These are phyloP conservation scores for Orbilia oligospora DNA, from an alignment of 2,329 filamentous ascomycete genomes.

Conservation along the genomic window DNA sequence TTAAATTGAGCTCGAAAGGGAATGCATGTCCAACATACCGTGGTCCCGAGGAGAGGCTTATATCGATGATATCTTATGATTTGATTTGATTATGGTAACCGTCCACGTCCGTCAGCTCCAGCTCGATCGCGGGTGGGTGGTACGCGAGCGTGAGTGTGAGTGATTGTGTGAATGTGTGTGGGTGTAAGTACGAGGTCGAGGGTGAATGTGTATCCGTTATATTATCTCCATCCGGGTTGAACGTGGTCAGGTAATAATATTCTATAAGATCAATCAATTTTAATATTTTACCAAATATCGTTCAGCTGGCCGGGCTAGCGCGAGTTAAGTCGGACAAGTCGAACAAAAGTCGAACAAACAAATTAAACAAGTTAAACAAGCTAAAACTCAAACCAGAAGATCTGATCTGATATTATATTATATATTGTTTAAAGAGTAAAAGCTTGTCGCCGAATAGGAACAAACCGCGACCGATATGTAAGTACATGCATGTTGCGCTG, in stretches of 20 bases:
- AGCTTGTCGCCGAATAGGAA: conserved; percentile 42
- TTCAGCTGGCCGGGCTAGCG: too few species aligned
- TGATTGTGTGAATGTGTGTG: too few species aligned
- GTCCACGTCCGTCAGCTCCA: conserved; percentile 12
- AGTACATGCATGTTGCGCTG: conserved; percentile 55
- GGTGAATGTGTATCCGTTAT: conserved; percentile 47
- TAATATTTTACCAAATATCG: background rate
- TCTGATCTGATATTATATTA: too few species aligned
- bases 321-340: too few species aligned
- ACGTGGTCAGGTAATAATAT: conserved; percentile 41
- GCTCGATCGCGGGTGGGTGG: background rate
- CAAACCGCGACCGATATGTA: background rate
- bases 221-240: conserved; percentile 43
- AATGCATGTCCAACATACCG: conserved; percentile 15
- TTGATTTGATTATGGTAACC: too few species aligned
- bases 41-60: conserved; percentile 33
- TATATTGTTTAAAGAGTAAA: too few species aligned
- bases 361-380: too few species aligned
- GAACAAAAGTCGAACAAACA: too few species aligned
- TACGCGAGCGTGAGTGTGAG: background rate
- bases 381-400: too few species aligned
- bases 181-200: background rate
- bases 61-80: too few species aligned
- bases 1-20: background rate
- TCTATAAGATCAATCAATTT: too few species aligned